These are phyloP conservation scores for Yamagishiella unicocca DNA, from an alignment of 139 green algal species.

Conservation along the genomic window DNA sequence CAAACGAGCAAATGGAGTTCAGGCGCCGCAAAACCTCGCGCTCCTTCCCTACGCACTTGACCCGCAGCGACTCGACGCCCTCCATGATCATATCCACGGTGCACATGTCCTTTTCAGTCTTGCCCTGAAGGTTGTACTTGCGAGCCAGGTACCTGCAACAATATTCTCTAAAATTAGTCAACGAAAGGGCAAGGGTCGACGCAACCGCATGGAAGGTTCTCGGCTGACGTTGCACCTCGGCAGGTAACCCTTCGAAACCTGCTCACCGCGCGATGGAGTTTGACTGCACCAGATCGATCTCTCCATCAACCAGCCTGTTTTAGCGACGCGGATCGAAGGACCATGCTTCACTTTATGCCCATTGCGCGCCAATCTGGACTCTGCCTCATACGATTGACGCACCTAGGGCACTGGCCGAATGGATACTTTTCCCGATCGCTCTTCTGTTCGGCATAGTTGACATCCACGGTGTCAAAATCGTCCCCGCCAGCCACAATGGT, in stretches of 20 bases:
- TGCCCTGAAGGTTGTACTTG: constrained; percentile 65
- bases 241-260: too few species aligned
- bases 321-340: too few species aligned
- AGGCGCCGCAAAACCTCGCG: too few species aligned
- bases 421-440: constrained; percentile 52
- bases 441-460: constrained; percentile 62
- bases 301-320: constrained; percentile 60
- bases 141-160: constrained; percentile 47
- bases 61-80: constrained; percentile 59
- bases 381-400: neutral
- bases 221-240: too few species aligned
- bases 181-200: too few species aligned
- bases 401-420: constrained; percentile 61
- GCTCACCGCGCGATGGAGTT: constrained; percentile 65
- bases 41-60: constrained; percentile 43
- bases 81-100: constrained; percentile 66
- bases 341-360: too few species aligned
- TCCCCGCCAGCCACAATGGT: constrained; percentile 51
- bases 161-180: too few species aligned
- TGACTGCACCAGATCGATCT: constrained; percentile 61
- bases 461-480: constrained; percentile 48
- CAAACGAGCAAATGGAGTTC: too few species aligned
- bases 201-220: too few species aligned
- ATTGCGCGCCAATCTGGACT: too few species aligned
- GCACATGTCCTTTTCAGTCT: constrained; percentile 46